A percentile compares a stretch with the other conserved stretches of the same genome.
Evolutionary conservation across 768 basidiomycete species (phyloP).

Genomic region (Suillus clintonianus): DNA sequence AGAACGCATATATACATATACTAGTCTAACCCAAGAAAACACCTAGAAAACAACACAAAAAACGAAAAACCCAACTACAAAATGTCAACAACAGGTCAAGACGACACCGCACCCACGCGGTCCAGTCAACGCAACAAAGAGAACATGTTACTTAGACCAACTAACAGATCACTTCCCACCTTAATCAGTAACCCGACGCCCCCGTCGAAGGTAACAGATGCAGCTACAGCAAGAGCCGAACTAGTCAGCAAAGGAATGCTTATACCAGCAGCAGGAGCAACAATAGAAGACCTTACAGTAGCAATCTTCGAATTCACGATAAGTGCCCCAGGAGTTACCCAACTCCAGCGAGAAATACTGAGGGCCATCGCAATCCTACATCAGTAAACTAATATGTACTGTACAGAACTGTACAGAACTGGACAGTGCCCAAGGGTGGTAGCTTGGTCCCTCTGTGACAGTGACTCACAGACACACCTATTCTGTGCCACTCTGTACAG

Average conservation of each 20-base stretch:
- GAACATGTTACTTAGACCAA: neutral
- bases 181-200: neutral
- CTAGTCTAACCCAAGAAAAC: no score
- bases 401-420: neutral
- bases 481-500: neutral
- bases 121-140: neutral
- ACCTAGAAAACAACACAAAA: no score
- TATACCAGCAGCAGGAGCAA: neutral
- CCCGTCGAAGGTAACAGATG: neutral
- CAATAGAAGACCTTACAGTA: neutral
- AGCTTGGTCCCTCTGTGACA: neutral
- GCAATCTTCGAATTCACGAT: neutral
- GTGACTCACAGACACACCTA: neutral
- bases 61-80: no score
- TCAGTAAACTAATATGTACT: neutral
- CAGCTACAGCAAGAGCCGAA: neutral
- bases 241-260: neutral
- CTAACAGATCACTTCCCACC: neutral
- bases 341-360: neutral
- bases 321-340: neutral
- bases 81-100: no score
- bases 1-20: no score
- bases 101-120: neutral
- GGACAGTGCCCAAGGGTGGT: neutral
- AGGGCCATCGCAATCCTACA: neutral